phyloP scores from a whole-genome alignment of 139 green algal genomes.

The Coccomyxa sp. region DNA sequence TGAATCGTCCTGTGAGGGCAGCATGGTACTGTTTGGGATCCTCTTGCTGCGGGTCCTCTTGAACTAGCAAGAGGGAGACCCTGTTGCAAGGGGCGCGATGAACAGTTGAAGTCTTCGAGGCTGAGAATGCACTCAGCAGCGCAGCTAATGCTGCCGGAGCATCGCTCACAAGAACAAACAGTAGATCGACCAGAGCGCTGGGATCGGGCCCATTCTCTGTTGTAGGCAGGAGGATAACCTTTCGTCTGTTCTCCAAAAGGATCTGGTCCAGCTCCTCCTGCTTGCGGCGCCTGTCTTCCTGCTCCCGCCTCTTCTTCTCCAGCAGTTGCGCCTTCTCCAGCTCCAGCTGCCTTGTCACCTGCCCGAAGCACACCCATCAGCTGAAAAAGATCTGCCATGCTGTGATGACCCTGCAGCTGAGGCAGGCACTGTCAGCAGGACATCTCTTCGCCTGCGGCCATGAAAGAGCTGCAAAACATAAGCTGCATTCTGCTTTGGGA shows the following conservation, averaged over 20 bases:
- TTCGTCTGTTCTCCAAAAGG: conserved; percentile 35
- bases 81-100: background rate
- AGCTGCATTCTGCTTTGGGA: no score
- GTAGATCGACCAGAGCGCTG: no score
- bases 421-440: background rate
- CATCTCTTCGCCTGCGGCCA: no score
- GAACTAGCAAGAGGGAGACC: background rate
- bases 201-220: no score
- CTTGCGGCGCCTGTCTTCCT: conserved; percentile 31
- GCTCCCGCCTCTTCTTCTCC: conserved; percentile 35
- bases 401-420: background rate
- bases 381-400: background rate
- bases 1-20: background rate
- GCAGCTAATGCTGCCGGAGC: no score
- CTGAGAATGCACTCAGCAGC: background rate
- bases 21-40: background rate
- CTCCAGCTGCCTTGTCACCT: conserved; percentile 32
- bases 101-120: background rate
- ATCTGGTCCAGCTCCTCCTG: conserved; percentile 39
- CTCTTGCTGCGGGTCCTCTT: background rate
- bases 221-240: conserved; percentile 8
- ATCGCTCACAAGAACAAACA: no score
- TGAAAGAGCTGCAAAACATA: no score
- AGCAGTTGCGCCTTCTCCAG: conserved; percentile 29
- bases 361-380: no score